Conservation (phyloP, 225 moss, liverwort and hornwort genomes). For the Polytrichum commune region DNA sequence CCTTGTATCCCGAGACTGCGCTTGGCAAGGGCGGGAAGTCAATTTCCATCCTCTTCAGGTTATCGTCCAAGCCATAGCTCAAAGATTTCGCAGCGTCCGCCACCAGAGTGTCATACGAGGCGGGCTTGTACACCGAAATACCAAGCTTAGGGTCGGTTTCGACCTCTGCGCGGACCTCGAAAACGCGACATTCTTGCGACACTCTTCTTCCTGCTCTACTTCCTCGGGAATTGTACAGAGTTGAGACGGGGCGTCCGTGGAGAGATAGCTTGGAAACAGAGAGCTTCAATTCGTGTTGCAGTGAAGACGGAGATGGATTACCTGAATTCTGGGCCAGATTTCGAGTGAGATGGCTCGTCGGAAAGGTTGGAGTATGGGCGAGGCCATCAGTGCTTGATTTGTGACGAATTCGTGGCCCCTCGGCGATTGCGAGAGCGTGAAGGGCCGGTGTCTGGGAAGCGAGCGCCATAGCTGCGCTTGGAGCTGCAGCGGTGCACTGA, state of each 20-base stretch:
- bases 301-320: too few relatives aligned
- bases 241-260: constrained; percentile 5
- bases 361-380: neutral
- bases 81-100: constrained; percentile 78
- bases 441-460: constrained; percentile 2
- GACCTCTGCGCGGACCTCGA: constrained; percentile 30
- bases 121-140: constrained; percentile 73
- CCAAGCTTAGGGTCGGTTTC: constrained; percentile 60
- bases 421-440: neutral
- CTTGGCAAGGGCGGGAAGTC: constrained; percentile 97
- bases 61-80: constrained; percentile 58
- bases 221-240: constrained; percentile 1
- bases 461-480: constrained; percentile 39
- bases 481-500: neutral
- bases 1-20: constrained; percentile 89
- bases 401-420: constrained; percentile 6
- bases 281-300: too few relatives aligned
- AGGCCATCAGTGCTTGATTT: neutral
- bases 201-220: neutral
- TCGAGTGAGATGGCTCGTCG: constrained; percentile 8
- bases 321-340: constrained; percentile 6
- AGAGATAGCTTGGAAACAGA: too few relatives aligned
- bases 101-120: constrained; percentile 67
- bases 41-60: constrained; percentile 68
- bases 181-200: constrained; percentile 3